A percentile compares a stretch with the other conserved stretches of the same genome.
Evolutionary conservation across 495 filamentous ascomycete species (phyloP).

Genomic region (Penicillium malachiteum): DNA sequence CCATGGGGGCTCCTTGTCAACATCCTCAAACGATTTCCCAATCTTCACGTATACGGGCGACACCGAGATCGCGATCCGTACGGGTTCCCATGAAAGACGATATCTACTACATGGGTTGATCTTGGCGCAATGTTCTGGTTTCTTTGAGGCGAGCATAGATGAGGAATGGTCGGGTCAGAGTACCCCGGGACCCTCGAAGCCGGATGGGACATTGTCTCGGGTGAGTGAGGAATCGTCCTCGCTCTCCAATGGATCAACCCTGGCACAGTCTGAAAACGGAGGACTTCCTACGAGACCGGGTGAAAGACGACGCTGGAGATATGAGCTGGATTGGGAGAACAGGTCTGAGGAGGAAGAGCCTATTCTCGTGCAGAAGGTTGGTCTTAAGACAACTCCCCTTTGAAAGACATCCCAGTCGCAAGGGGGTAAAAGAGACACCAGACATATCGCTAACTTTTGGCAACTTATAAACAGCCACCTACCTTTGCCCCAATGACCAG

Average conservation of each 20-base stretch:
- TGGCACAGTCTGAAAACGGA: constrained; percentile 40
- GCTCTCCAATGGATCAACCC: constrained; percentile 41
- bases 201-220: constrained; percentile 46
- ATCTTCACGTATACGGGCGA: constrained; percentile 87
- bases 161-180: constrained; percentile 75
- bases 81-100: constrained; percentile 69
- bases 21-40: constrained; percentile 85
- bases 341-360: constrained; percentile 74
- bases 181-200: constrained; percentile 23
- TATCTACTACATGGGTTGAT: constrained; percentile 86
- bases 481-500: constrained; percentile 44
- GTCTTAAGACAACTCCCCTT: constrained; percentile 2
- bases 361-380: constrained; percentile 81
- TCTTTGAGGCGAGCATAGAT: constrained; percentile 87
- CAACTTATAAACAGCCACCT: constrained; percentile 32
- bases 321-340: constrained; percentile 77
- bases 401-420: neutral
- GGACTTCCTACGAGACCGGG: constrained; percentile 28
- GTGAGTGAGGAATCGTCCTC: constrained; percentile 55
- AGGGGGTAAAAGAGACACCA: neutral
- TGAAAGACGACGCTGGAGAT: constrained; percentile 71
- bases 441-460: constrained; percentile 6
- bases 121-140: constrained; percentile 82
- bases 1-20: constrained; percentile 68
- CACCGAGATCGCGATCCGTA: constrained; percentile 79